These are phyloP conservation scores for Tulasnella sp. DNA, from an alignment of 768 basidiomycete species.

Conservation along the genomic window DNA sequence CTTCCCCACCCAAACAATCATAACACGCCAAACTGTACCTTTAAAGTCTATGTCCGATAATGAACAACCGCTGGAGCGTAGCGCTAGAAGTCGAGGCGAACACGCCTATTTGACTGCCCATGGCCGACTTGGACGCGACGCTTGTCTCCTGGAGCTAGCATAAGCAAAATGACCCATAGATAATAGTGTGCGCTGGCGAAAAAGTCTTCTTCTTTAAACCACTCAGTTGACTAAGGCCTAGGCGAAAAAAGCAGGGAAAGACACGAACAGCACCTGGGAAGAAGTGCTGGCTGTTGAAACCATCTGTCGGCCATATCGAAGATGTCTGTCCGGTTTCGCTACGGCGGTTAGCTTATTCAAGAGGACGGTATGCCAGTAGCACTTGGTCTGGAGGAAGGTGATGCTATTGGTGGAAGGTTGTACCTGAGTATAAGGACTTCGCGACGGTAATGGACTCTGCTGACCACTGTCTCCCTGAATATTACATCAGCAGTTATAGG, in stretches of 20 bases:
- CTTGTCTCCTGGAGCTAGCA: too few species aligned
- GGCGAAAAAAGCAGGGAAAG: slow-evolving; percentile 41
- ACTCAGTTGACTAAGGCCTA: slow-evolving; percentile 72
- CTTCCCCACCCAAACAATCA: not conserved
- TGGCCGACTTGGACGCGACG: not conserved
- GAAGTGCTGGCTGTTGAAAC: too few species aligned
- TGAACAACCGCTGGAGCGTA: slow-evolving; percentile 5
- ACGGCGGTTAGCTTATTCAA: too few species aligned
- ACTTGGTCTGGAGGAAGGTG: slow-evolving; percentile 82
- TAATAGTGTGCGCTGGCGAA: too few species aligned
- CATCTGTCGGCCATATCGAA: too few species aligned
- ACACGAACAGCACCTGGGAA: slow-evolving; percentile 41
- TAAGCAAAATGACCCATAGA: slow-evolving; percentile 46
- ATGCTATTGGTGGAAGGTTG: slow-evolving; percentile 91
- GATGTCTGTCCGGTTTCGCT: too few species aligned
- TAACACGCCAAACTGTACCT: not conserved
- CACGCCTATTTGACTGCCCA: slow-evolving; percentile 26
- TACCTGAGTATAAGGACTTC: too few species aligned
- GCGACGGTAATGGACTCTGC: too few species aligned
- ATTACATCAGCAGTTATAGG: too few species aligned
- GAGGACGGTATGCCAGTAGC: slow-evolving; percentile 85
- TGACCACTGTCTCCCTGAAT: too few species aligned
- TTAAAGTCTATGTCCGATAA: not conserved
- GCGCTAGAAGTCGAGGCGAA: slow-evolving; percentile 26
- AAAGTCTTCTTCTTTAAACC: slow-evolving; percentile 59